These are phyloP conservation scores for Sicyos edulis DNA, from an alignment of 306 rosid genomes.

Conservation along the genomic window DNA sequence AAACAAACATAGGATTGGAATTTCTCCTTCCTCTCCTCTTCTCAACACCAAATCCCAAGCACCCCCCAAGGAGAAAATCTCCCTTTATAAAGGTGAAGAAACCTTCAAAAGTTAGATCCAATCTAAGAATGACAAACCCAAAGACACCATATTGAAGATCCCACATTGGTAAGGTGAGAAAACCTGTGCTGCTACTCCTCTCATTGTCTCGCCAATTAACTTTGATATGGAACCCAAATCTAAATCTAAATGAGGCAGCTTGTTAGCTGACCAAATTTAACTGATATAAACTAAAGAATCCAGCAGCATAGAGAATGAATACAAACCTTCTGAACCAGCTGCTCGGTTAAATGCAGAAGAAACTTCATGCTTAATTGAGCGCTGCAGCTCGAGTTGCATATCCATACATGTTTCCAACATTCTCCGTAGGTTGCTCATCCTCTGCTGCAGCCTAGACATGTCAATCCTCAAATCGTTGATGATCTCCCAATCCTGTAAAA, in stretches of 20 bases:
- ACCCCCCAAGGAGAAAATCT: too few relatives aligned
- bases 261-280: neutral
- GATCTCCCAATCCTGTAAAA: constrained; percentile 74
- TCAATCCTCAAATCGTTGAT: constrained; percentile 86
- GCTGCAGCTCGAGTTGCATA: constrained; percentile 98
- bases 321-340: constrained; percentile 56
- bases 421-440: constrained; percentile 87
- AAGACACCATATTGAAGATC: too few relatives aligned
- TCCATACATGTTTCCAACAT: constrained; percentile 98
- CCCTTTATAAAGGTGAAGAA: too few relatives aligned
- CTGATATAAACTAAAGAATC: neutral
- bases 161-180: too few relatives aligned
- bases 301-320: neutral
- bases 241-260: neutral
- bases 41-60: too few relatives aligned
- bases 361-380: constrained; percentile 90
- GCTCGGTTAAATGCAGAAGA: constrained; percentile 90
- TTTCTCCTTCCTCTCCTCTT: too few relatives aligned
- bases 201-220: too few relatives aligned
- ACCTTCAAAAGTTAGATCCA: too few relatives aligned
- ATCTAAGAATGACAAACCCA: too few relatives aligned
- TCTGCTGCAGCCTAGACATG: constrained; percentile 92
- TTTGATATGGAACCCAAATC: too few relatives aligned
- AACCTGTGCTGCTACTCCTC: too few relatives aligned
- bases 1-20: too few relatives aligned